Evolutionary conservation across 768 basidiomycete species (phyloP).

Genomic region (Mycena pura): DNA sequence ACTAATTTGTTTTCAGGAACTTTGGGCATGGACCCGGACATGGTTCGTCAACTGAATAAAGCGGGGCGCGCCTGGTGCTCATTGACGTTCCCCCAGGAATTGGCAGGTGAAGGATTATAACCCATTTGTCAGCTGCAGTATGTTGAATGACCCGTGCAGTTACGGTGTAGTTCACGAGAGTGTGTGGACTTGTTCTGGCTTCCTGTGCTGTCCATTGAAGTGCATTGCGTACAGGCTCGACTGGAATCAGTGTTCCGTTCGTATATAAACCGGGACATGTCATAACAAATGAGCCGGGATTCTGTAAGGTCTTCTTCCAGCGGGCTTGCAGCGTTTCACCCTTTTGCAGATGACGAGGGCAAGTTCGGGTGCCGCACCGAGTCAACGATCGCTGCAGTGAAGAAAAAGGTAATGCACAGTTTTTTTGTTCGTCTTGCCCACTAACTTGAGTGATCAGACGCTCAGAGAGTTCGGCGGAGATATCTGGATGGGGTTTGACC

Average conservation of each 20-base stretch:
- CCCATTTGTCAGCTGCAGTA: neutral
- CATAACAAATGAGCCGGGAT: constrained; percentile 79
- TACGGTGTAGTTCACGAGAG: constrained; percentile 26
- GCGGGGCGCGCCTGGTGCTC: neutral
- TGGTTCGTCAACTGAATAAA: constrained; percentile 60
- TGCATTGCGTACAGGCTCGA: constrained; percentile 24
- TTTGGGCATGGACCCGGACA: constrained; percentile 69
- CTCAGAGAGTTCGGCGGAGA: constrained; percentile 54
- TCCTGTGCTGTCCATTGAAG: constrained; percentile 24
- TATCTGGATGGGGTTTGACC: constrained; percentile 71
- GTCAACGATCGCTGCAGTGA: constrained; percentile 23
- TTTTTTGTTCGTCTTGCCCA: neutral
- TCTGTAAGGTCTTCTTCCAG: constrained; percentile 48
- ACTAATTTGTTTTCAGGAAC: constrained; percentile 12
- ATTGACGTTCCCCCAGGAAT: constrained; percentile 1
- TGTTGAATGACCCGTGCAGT: neutral
- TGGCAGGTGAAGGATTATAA: constrained; percentile 9
- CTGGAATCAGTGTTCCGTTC: constrained; percentile 47
- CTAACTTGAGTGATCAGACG: constrained; percentile 43
- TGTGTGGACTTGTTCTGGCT: constrained; percentile 53
- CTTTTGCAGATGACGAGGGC: constrained; percentile 17
- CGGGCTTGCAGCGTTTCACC: neutral
- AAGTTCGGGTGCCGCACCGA: constrained; percentile 27
- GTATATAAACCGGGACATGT: constrained; percentile 60
- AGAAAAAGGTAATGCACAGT: constrained; percentile 13